Evolutionary conservation across 2,329 filamentous ascomycete genomes (phyloP).

Genomic region (Alternaria solani): DNA sequence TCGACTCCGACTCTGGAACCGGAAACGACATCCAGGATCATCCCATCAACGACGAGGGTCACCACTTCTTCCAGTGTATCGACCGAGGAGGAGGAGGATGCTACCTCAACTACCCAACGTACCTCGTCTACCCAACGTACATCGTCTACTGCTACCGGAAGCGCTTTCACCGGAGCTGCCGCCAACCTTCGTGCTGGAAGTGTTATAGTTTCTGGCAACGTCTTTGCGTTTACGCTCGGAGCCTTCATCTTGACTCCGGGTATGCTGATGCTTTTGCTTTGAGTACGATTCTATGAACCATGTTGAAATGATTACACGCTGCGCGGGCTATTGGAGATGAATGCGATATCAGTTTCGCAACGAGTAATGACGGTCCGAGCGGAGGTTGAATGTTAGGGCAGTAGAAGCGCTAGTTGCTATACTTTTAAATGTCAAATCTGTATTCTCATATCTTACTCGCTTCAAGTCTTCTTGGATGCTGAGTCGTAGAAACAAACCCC

Average conservation of each 20-base stretch:
- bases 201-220: not conserved
- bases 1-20: not conserved
- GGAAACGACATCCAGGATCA: not conserved
- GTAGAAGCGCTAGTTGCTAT: not conserved
- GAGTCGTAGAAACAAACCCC: slow-evolving; percentile 20
- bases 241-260: not conserved
- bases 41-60: not conserved
- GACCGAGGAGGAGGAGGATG: not conserved
- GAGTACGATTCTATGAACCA: not conserved
- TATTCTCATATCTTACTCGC: not conserved
- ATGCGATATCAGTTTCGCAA: not conserved
- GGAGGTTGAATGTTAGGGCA: not conserved
- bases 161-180: not conserved
- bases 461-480: slow-evolving; percentile 22
- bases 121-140: not conserved
- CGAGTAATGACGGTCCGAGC: not conserved
- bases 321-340: not conserved
- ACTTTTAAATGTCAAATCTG: not conserved
- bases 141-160: not conserved
- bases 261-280: slow-evolving; percentile 2
- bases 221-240: not conserved
- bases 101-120: not conserved
- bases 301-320: not conserved
- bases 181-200: not conserved
- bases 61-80: not conserved